Evolutionary conservation across 164 flowering plant species (phyloP).

Genomic region (Tetrastigma voinierianum): DNA sequence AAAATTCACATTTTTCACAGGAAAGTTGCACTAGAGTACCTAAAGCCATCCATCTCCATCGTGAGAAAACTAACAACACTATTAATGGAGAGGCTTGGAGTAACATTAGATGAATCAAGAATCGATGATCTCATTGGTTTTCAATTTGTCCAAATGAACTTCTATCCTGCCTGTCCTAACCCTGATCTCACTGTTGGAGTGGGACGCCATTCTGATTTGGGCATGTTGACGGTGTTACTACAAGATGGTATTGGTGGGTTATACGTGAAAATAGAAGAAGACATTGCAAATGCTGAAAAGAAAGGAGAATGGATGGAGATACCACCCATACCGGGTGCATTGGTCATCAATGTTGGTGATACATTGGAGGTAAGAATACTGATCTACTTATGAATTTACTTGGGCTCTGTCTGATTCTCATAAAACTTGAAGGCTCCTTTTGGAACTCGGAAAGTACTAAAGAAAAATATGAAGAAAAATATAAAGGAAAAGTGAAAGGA

Average conservation of each 20-base stretch:
- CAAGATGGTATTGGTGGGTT: conserved; percentile 55
- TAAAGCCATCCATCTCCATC: conserved; percentile 27
- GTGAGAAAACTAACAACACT: conserved; percentile 22
- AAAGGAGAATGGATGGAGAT: conserved; percentile 47
- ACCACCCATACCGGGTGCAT: conserved; percentile 41
- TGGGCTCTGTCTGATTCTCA: too few relatives aligned
- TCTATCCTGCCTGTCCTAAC: conserved; percentile 44
- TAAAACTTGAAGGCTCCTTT: too few relatives aligned
- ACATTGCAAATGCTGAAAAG: conserved; percentile 2
- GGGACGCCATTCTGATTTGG: conserved; percentile 46
- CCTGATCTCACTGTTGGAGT: conserved; percentile 48
- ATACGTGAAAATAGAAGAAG: conserved; percentile 35
- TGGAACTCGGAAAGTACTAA: too few relatives aligned
- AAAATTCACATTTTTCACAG: too few relatives aligned
- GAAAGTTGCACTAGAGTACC: too few relatives aligned
- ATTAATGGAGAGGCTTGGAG: conserved; percentile 30
- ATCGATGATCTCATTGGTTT: conserved; percentile 24
- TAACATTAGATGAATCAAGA: conserved; percentile 25
- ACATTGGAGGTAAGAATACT: conserved; percentile 26
- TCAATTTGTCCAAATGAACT: conserved; percentile 37
- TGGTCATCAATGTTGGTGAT: conserved; percentile 48
- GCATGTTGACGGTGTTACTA: conserved; percentile 37
- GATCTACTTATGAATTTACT: too few relatives aligned
- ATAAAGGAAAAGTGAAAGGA: too few relatives aligned
- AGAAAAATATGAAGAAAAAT: too few relatives aligned